These are phyloP conservation scores for Beta corolliflora DNA, from an alignment of 179 eudicot species.

Conservation along the genomic window DNA sequence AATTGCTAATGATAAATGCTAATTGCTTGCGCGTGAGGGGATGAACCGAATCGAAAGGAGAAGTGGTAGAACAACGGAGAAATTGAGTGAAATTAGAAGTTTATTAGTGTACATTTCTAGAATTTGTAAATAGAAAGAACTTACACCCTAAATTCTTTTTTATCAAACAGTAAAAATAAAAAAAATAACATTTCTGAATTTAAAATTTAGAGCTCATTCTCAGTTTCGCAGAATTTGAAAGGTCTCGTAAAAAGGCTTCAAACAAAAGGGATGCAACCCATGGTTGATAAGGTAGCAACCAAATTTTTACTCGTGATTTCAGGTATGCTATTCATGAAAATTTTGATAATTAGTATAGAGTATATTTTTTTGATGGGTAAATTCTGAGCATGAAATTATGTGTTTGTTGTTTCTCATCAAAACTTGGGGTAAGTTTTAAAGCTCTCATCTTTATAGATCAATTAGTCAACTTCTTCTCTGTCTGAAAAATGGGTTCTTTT, in stretches of 20 bases:
- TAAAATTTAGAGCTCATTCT: conserved; percentile 5
- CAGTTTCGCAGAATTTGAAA: neutral
- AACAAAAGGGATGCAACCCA: neutral
- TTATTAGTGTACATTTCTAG: neutral
- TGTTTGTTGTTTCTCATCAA: neutral
- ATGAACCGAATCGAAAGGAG: neutral
- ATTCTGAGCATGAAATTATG: neutral
- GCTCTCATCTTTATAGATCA: neutral
- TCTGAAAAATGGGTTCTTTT: neutral
- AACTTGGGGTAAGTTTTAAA: neutral
- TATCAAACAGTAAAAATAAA: neutral
- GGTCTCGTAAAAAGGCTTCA: neutral
- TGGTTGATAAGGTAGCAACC: neutral
- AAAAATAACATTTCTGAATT: neutral
- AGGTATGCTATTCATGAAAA: neutral
- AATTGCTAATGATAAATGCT: too few species aligned
- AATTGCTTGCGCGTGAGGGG: neutral
- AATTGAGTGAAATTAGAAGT: neutral
- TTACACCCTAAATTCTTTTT: neutral
- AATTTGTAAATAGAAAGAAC: neutral
- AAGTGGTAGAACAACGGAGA: neutral
- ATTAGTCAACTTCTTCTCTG: too few species aligned
- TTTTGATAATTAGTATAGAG: neutral
- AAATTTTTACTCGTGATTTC: neutral
- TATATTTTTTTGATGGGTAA: neutral